phyloP scores from a whole-genome alignment of 2,329 filamentous ascomycete genomes.

The Raffaelea deltoideospora region DNA sequence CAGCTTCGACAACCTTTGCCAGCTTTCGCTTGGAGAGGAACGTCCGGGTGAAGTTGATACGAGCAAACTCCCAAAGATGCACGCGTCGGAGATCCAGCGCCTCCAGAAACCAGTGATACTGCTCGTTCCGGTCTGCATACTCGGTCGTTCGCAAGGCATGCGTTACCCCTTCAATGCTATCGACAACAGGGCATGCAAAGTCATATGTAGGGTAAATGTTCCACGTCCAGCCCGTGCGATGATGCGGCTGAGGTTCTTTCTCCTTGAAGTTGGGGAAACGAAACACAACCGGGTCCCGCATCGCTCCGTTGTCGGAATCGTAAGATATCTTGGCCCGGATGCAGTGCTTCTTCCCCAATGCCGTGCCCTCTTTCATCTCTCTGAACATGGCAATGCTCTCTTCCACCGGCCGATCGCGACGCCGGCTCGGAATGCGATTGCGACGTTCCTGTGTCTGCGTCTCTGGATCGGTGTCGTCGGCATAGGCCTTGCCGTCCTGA shows the following conservation, averaged over 20 bases:
- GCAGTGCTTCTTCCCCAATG: slow-evolving; percentile 71
- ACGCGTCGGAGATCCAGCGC: slow-evolving; percentile 60
- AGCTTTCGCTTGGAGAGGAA: slow-evolving; percentile 79
- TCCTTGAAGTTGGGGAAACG: slow-evolving; percentile 32
- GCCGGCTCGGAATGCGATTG: slow-evolving; percentile 67
- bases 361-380: slow-evolving; percentile 67
- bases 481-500: slow-evolving; percentile 76
- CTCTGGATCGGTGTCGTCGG: slow-evolving; percentile 85
- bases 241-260: slow-evolving; percentile 37
- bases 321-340: slow-evolving; percentile 89
- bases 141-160: slow-evolving; percentile 74
- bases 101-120: slow-evolving; percentile 76
- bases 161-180: slow-evolving; percentile 67
- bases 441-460: slow-evolving; percentile 75
- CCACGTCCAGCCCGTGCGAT: slow-evolving; percentile 66
- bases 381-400: slow-evolving; percentile 78
- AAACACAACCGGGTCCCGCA: slow-evolving; percentile 95
- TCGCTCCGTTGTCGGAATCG: slow-evolving; percentile 85
- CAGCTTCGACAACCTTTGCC: slow-evolving; percentile 64
- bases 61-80: slow-evolving; percentile 72
- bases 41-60: slow-evolving; percentile 72
- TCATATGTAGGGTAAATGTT: slow-evolving; percentile 84
- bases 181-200: slow-evolving; percentile 70
- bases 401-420: slow-evolving; percentile 63
- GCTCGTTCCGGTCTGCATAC: slow-evolving; percentile 64